A percentile compares a stretch with the other conserved stretches of the same genome.
Conservation (phyloP, 345 rosid genomes). For the Brassica carinata region DNA sequence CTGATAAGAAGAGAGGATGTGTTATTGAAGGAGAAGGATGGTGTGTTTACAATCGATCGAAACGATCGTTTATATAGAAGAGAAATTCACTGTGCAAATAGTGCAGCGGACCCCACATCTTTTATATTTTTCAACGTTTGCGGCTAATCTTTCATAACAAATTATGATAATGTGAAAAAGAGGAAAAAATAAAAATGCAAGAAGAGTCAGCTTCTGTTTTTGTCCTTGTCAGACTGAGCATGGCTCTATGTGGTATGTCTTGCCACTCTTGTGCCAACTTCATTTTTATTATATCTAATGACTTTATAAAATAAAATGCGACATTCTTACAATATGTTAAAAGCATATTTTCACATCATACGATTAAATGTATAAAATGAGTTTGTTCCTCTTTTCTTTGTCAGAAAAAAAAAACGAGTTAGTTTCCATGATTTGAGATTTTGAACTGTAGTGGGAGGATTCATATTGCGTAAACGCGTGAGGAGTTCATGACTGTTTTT, state of each 20-base stretch:
- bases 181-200: background rate
- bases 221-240: constrained; percentile 34
- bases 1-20: too few species aligned
- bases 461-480: background rate
- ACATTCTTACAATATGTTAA: background rate
- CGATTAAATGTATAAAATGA: background rate
- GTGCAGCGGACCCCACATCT: too few species aligned
- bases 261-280: constrained; percentile 7
- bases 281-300: background rate
- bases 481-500: background rate
- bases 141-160: too few species aligned
- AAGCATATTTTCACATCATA: background rate
- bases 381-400: background rate
- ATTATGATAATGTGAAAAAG: constrained; percentile 37
- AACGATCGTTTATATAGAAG: too few species aligned
- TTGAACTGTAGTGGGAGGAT: background rate
- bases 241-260: constrained; percentile 1
- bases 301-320: background rate
- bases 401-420: background rate
- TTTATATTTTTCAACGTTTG: too few species aligned
- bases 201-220: constrained; percentile 1
- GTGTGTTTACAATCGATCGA: too few species aligned
- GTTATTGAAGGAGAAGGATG: too few species aligned
- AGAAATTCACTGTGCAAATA: too few species aligned
- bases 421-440: constrained; percentile 5